Evolutionary conservation across 2,329 filamentous ascomycete genomes (phyloP).

Genomic region (Paraconiothyrium brasiliense): DNA sequence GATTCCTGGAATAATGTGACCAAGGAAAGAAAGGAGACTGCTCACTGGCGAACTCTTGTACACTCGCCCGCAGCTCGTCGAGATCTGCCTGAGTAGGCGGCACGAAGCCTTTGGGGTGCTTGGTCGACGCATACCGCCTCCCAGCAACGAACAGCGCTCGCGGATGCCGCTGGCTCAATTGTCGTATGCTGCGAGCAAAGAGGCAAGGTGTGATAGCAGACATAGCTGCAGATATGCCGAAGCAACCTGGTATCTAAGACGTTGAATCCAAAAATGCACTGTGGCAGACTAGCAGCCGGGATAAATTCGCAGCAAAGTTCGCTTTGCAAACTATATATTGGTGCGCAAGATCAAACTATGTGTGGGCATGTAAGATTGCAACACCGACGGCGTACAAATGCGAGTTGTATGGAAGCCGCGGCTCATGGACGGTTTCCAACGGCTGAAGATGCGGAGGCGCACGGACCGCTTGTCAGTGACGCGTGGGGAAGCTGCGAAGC

Average conservation of each 20-base stretch:
- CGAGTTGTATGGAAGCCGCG: conserved; percentile 18
- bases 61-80: conserved; percentile 80
- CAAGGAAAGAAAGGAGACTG: background rate
- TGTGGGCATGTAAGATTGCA: background rate
- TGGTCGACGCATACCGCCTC: conserved; percentile 67
- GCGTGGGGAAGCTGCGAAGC: conserved; percentile 7
- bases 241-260: background rate
- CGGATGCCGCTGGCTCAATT: conserved; percentile 33
- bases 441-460: conserved; percentile 16
- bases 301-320: background rate
- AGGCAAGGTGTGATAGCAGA: conserved; percentile 44
- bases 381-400: conserved; percentile 15
- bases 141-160: conserved; percentile 28
- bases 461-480: conserved; percentile 21
- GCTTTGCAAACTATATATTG: background rate
- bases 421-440: conserved; percentile 35
- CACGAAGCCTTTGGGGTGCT: conserved; percentile 73
- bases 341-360: background rate
- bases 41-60: conserved; percentile 83
- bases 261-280: conserved; percentile 3
- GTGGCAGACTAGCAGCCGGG: background rate
- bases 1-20: background rate
- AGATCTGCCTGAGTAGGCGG: conserved; percentile 78
- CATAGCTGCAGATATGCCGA: conserved; percentile 33
- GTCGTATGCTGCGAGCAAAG: conserved; percentile 52